phyloP scores from a whole-genome alignment of 2,329 filamentous ascomycete genomes.

The Botrytis pseudocinerea region DNA sequence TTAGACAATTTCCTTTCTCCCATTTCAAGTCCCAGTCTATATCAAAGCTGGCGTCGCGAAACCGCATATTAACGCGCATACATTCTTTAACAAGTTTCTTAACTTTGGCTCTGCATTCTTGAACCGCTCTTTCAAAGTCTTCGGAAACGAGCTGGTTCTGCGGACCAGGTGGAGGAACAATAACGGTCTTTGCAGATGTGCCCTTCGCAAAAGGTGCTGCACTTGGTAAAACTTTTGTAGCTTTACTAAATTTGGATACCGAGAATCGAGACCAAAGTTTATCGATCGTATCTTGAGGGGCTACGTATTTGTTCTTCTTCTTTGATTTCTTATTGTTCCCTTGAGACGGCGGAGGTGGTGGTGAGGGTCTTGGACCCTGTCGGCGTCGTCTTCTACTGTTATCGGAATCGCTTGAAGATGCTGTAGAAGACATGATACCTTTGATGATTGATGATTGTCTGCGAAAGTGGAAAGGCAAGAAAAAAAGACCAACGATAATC shows the following conservation, averaged over 20 bases:
- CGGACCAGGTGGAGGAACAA: slow-evolving; percentile 43
- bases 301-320: slow-evolving; percentile 57
- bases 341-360: slow-evolving; percentile 24
- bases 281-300: slow-evolving; percentile 66
- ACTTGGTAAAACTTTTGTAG: slow-evolving; percentile 64
- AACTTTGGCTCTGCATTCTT: slow-evolving; percentile 66
- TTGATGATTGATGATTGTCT: not conserved
- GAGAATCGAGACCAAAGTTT: slow-evolving; percentile 64
- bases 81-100: slow-evolving; percentile 65
- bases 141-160: slow-evolving; percentile 60
- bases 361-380: not conserved
- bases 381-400: slow-evolving; percentile 17
- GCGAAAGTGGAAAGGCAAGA: not conserved
- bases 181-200: slow-evolving; percentile 21
- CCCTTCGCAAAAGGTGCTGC: slow-evolving; percentile 46
- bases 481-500: not conserved
- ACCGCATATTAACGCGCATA: slow-evolving; percentile 76
- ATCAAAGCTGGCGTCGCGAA: slow-evolving; percentile 80
- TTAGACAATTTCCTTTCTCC: slow-evolving; percentile 41
- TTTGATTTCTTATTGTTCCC: slow-evolving; percentile 38
- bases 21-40: slow-evolving; percentile 56
- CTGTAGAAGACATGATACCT: slow-evolving; percentile 27
- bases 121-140: slow-evolving; percentile 71
- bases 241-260: slow-evolving; percentile 64
- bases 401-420: slow-evolving; percentile 33